phyloP scores from a whole-genome alignment of 2,329 filamentous ascomycete species.

The Alternaria triticina region DNA sequence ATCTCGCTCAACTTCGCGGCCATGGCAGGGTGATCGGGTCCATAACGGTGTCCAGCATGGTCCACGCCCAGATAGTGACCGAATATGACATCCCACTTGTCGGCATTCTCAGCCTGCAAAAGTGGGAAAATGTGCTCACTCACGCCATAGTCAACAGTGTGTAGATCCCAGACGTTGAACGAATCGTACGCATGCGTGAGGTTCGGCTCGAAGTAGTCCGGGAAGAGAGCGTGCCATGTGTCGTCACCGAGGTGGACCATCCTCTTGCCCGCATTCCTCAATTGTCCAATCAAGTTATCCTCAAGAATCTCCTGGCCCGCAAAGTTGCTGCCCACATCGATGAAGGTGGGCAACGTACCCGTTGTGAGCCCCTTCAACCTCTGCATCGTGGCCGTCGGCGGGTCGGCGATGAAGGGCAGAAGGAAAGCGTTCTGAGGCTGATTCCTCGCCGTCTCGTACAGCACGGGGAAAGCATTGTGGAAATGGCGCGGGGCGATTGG shows the following conservation, averaged over 20 bases:
- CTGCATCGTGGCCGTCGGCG: constrained; percentile 91
- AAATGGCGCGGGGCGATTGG: constrained; percentile 64
- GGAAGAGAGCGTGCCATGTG: constrained; percentile 94
- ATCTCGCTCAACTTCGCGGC: constrained; percentile 88
- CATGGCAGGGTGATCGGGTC: constrained; percentile 92
- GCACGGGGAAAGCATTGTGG: constrained; percentile 85
- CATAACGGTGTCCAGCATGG: constrained; percentile 95
- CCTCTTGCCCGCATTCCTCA: constrained; percentile 70
- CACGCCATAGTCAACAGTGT: constrained; percentile 96
- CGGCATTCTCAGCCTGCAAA: constrained; percentile 67
- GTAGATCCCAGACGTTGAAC: constrained; percentile 97
- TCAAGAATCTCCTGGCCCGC: constrained; percentile 95
- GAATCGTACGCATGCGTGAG: constrained; percentile 92
- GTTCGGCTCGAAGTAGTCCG: constrained; percentile 87
- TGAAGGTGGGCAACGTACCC: constrained; percentile 90
- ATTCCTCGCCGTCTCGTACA: constrained; percentile 80
- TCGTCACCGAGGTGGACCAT: constrained; percentile 97
- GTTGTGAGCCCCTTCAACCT: constrained; percentile 93
- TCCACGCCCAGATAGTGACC: constrained; percentile 95
- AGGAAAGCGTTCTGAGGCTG: constrained; percentile 85
- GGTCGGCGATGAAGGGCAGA: constrained; percentile 94
- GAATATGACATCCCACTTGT: constrained; percentile 91
- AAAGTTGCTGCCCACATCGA: constrained; percentile 94
- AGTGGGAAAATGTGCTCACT: constrained; percentile 89
- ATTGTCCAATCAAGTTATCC: constrained; percentile 75